A percentile compares a stretch with the other conserved stretches of the same genome.
phyloP scores from a whole-genome alignment of 148 eudicot species.

The Simmondsia chinensis region DNA sequence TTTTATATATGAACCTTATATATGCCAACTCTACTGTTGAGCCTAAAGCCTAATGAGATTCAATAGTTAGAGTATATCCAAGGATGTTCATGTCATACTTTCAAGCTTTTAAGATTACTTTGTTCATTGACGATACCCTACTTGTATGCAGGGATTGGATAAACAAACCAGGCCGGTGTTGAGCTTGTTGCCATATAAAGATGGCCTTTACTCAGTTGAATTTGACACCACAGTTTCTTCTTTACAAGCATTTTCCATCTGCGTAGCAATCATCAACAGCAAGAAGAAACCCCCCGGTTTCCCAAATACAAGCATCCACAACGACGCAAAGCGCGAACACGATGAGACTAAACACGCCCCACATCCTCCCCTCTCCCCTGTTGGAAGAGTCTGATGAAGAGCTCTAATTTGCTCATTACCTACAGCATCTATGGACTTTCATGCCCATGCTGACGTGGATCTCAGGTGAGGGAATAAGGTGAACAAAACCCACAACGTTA shows the following conservation, averaged over 20 bases:
- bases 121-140: background rate
- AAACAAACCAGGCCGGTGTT: constrained; percentile 35
- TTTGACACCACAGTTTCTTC: constrained; percentile 48
- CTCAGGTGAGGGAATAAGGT: too few species aligned
- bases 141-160: constrained; percentile 41
- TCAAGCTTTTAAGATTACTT: background rate
- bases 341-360: constrained; percentile 19
- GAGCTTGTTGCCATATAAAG: constrained; percentile 39
- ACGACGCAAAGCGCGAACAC: constrained; percentile 7
- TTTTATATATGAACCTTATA: too few species aligned
- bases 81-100: background rate
- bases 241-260: constrained; percentile 64
- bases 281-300: constrained; percentile 21
- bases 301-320: constrained; percentile 10
- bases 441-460: too few species aligned
- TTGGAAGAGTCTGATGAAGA: constrained; percentile 71
- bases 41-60: too few species aligned
- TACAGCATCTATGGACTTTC: background rate
- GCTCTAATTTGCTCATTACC: background rate
- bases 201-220: constrained; percentile 59
- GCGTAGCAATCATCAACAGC: constrained; percentile 49
- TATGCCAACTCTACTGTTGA: too few species aligned
- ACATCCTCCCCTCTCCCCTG: constrained; percentile 67
- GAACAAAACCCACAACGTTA: too few species aligned
- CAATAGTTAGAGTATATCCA: too few species aligned